These are phyloP conservation scores for Cokeromyces recurvatus DNA, from an alignment of 371 early-diverging fungal genomes.

Conservation along the genomic window DNA sequence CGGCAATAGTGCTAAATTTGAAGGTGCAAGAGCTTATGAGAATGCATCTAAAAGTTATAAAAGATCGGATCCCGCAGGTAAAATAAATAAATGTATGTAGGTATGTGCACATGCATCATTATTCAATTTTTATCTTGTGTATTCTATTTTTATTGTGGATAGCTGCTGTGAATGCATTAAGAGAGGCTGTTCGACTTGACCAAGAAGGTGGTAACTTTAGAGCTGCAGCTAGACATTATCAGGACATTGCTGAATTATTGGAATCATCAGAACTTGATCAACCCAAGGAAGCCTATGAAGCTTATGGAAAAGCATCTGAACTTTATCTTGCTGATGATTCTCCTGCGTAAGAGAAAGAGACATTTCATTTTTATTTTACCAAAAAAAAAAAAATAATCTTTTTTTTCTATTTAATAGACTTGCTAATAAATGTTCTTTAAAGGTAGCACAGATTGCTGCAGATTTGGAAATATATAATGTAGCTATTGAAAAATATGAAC, in stretches of 20 bases:
- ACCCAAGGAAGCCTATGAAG: slow-evolving; percentile 72
- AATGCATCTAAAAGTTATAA: slow-evolving; percentile 90
- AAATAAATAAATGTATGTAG: no score
- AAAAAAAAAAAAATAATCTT: background rate
- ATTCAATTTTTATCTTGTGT: no score
- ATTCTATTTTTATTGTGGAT: background rate
- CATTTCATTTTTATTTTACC: slow-evolving; percentile 1
- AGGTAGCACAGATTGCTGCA: slow-evolving; percentile 90
- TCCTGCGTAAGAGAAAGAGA: slow-evolving; percentile 59
- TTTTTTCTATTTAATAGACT: slow-evolving; percentile 47
- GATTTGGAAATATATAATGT: slow-evolving; percentile 81
- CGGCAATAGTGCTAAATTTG: slow-evolving; percentile 69
- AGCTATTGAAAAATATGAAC: slow-evolving; percentile 87
- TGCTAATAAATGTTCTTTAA: slow-evolving; percentile 84
- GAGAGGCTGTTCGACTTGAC: slow-evolving; percentile 74
- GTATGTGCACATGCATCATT: no score
- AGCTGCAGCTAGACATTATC: slow-evolving; percentile 87
- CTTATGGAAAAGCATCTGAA: slow-evolving; percentile 88
- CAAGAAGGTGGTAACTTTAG: slow-evolving; percentile 87
- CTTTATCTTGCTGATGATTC: slow-evolving; percentile 90
- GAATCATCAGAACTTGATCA: slow-evolving; percentile 77
- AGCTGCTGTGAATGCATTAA: slow-evolving; percentile 76
- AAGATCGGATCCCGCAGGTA: slow-evolving; percentile 77
- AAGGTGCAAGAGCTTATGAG: slow-evolving; percentile 61
- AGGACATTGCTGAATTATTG: slow-evolving; percentile 89